Conservation (phyloP, 768 basidiomycete genomes). For the Boletellus ananas region DNA sequence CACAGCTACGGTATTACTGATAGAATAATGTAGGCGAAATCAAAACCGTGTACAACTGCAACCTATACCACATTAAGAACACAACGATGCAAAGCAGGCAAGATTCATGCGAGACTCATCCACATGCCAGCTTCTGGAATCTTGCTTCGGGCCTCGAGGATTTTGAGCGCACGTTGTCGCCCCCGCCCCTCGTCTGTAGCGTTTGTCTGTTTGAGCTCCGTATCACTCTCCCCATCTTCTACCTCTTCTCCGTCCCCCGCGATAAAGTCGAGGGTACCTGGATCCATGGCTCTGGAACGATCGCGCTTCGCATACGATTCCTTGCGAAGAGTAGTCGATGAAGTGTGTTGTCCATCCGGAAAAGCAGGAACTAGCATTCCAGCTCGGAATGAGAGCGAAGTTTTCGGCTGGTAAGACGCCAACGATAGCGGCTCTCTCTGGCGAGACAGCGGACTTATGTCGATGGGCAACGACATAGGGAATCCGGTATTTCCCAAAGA, state of each 20-base stretch:
- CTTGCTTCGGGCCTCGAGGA: conserved; percentile 64
- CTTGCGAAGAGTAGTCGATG: conserved; percentile 52
- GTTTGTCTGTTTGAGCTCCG: conserved; percentile 20
- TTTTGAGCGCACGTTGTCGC: conserved; percentile 58
- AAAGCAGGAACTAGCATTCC: conserved; percentile 29
- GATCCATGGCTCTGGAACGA: conserved; percentile 58
- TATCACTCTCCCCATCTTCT: conserved; percentile 33
- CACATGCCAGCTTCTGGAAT: conserved; percentile 75
- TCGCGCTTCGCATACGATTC: conserved; percentile 69
- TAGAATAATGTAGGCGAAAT: conserved; percentile 29
- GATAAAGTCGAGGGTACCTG: conserved; percentile 63
- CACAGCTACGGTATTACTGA: conserved; percentile 28
- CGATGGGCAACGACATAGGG: conserved; percentile 59
- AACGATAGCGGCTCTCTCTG: conserved; percentile 42
- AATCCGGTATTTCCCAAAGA: conserved; percentile 33
- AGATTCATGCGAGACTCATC: conserved; percentile 63
- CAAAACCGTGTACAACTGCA: conserved; percentile 6
- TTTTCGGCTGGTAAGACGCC: conserved; percentile 57
- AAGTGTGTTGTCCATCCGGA: conserved; percentile 21
- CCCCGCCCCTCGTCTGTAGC: conserved; percentile 39
- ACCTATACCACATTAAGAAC: conserved; percentile 10
- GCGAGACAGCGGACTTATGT: conserved; percentile 42
- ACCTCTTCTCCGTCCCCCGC: conserved; percentile 49
- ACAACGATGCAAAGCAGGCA: background rate
- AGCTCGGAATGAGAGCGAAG: conserved; percentile 39